Percentiles rank a stretch among this genome's conserved stretches.
Evolutionary conservation across 139 green algal species (phyloP).

Genomic region (Desmodesmus armatus): DNA sequence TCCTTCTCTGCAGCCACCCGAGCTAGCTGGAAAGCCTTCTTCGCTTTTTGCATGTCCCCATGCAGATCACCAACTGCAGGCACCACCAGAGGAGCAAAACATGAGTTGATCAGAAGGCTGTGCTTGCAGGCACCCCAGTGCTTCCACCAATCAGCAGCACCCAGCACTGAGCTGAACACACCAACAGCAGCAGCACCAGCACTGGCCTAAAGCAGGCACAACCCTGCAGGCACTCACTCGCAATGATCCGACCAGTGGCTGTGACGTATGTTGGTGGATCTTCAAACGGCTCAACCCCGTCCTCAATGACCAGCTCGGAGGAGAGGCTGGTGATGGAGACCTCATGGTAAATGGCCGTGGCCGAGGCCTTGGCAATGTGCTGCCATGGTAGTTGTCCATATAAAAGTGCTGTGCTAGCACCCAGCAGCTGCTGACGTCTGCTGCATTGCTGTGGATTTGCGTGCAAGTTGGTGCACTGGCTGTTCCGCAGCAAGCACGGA

Average conservation of each 20-base stretch:
- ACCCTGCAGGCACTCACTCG: constrained; percentile 64
- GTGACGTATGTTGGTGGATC: constrained; percentile 78
- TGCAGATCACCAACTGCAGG: constrained; percentile 91
- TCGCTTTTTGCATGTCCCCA: constrained; percentile 88
- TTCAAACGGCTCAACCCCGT: not conserved
- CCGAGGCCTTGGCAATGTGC: constrained; percentile 8
- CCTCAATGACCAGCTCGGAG: not conserved
- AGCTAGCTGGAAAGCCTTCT: constrained; percentile 78
- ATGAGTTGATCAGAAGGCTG: not conserved
- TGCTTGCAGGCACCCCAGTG: not conserved
- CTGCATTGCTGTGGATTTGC: not conserved
- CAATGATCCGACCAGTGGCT: constrained; percentile 80
- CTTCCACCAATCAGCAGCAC: not conserved
- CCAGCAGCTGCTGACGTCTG: constrained; percentile 18
- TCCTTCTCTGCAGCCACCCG: constrained; percentile 65
- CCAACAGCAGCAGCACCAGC: not conserved
- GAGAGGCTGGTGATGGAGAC: constrained; percentile 24
- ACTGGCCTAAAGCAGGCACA: not conserved
- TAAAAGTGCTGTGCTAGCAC: constrained; percentile 16
- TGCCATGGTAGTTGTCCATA: not conserved
- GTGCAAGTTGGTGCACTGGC: constrained; percentile 5
- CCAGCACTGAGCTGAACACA: not conserved
- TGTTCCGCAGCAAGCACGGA: not conserved
- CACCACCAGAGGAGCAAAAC: not conserved
- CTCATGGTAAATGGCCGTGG: constrained; percentile 38